Conservation (phyloP, 305 asterid genomes). For the Solanum hybrid region DNA sequence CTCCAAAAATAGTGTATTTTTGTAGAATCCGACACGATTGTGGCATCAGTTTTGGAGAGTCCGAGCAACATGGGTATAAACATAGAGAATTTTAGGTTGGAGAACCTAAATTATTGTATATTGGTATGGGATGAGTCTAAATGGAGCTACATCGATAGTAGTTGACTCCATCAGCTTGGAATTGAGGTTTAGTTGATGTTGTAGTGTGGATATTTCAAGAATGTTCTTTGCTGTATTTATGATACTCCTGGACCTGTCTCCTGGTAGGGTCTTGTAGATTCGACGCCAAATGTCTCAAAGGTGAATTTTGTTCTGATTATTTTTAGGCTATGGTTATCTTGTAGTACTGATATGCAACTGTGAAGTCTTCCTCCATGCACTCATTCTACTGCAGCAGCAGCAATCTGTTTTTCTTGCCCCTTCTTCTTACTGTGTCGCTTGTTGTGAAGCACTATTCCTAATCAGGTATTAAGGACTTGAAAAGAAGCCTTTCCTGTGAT, state of each 20-base stretch:
- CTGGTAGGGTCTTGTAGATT: background rate
- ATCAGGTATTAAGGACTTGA: background rate
- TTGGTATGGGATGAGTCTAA: background rate
- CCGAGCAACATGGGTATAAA: background rate
- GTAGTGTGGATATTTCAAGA: background rate
- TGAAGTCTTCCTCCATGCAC: background rate
- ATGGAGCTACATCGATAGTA: background rate
- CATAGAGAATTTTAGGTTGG: background rate
- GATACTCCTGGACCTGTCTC: background rate
- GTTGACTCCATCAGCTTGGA: background rate
- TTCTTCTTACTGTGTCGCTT: background rate
- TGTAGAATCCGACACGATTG: no score
- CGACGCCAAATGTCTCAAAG: background rate
- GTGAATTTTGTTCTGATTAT: background rate
- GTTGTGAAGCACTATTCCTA: background rate
- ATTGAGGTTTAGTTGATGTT: background rate
- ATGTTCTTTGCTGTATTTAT: background rate
- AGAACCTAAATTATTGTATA: background rate
- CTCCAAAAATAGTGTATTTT: background rate
- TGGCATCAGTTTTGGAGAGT: background rate
- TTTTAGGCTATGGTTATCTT: background rate
- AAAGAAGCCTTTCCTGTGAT: background rate
- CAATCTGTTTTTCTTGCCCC: background rate
- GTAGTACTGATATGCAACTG: background rate
- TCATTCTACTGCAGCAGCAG: background rate